A percentile compares a stretch with the other conserved stretches of the same genome.
These are phyloP conservation scores for Camelina neglecta DNA, from an alignment of 345 rosid genomes.

Conservation along the genomic window DNA sequence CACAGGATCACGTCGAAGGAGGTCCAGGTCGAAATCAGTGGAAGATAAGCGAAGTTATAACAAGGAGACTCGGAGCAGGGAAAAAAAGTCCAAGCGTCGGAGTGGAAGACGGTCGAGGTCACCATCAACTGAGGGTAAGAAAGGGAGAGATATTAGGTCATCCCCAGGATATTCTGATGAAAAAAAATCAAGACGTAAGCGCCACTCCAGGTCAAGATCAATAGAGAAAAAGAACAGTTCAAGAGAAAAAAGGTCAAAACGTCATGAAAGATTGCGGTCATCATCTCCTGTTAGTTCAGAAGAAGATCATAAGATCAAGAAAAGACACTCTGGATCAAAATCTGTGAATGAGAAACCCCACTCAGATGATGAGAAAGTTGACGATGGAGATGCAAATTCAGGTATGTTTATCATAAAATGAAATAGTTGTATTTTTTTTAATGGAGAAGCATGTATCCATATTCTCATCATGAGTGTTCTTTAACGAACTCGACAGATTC, in stretches of 20 bases:
- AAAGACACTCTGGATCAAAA: conserved; percentile 50
- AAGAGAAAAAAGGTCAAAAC: conserved; percentile 56
- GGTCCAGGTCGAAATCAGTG: conserved; percentile 74
- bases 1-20: conserved; percentile 56
- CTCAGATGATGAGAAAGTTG: conserved; percentile 38
- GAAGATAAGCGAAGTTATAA: conserved; percentile 53
- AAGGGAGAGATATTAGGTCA: conserved; percentile 53
- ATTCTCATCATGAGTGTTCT: too few relatives aligned
- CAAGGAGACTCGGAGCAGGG: conserved; percentile 57
- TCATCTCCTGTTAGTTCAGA: conserved; percentile 52
- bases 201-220: conserved; percentile 64
- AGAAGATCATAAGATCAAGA: conserved; percentile 51
- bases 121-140: conserved; percentile 59
- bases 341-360: conserved; percentile 48
- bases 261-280: conserved; percentile 51
- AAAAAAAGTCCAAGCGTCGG: conserved; percentile 58
- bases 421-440: too few relatives aligned
- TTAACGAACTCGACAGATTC: too few relatives aligned
- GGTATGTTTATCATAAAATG: neutral
- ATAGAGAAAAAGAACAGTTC: conserved; percentile 52
- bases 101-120: conserved; percentile 73
- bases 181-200: conserved; percentile 54
- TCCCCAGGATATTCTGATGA: conserved; percentile 61
- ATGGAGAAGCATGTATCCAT: too few relatives aligned
- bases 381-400: conserved; percentile 36